These are phyloP conservation scores for Ogataea wickerhamii DNA, from an alignment of 805 yeast species.

Conservation along the genomic window DNA sequence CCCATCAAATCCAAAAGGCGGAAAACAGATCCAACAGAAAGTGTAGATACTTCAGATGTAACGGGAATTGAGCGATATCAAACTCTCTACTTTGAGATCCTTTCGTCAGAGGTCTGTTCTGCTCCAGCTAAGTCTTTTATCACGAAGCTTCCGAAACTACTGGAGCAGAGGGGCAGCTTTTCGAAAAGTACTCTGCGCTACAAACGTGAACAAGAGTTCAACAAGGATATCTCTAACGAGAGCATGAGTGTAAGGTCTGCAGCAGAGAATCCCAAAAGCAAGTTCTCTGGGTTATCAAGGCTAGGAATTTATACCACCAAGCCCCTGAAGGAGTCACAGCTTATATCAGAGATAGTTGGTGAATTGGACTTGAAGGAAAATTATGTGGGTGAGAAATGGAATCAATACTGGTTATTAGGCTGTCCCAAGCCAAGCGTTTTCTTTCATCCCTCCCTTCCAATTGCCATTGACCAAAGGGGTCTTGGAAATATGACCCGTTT, in stretches of 20 bases:
- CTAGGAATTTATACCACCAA: constrained; percentile 53
- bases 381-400: constrained; percentile 61
- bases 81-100: constrained; percentile 47
- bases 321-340: constrained; percentile 42
- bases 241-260: constrained; percentile 46
- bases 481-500: constrained; percentile 76
- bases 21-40: constrained; percentile 25
- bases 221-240: constrained; percentile 12
- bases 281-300: constrained; percentile 67
- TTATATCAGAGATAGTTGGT: constrained; percentile 65
- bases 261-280: constrained; percentile 53
- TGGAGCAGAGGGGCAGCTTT: constrained; percentile 17
- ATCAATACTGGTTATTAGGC: constrained; percentile 76
- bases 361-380: constrained; percentile 63
- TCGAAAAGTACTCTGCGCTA: constrained; percentile 16
- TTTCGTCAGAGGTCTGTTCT: constrained; percentile 43
- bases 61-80: constrained; percentile 49
- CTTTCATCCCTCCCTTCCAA: constrained; percentile 53
- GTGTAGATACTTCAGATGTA: constrained; percentile 35
- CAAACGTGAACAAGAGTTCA: constrained; percentile 24
- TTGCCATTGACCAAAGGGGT: constrained; percentile 77
- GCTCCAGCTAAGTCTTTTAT: constrained; percentile 31
- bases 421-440: constrained; percentile 59
- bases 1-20: constrained; percentile 33
- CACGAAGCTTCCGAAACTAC: constrained; percentile 23